Conservation (phyloP, 208 protist genomes). For the Trypanosoma lewisi region DNA sequence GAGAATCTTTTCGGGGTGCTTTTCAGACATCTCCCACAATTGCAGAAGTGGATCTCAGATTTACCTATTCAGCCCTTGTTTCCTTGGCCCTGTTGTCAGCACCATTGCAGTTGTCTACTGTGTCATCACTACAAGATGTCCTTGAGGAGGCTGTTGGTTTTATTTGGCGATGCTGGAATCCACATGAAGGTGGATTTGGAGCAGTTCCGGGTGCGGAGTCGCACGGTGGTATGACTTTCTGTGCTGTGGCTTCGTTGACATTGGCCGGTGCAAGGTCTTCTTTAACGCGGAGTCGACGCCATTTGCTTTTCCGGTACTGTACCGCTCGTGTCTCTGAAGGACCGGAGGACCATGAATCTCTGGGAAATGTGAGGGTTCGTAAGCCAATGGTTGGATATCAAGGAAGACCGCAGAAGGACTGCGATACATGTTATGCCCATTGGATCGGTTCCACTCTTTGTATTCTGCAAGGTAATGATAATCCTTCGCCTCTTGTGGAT, state of each 20-base stretch:
- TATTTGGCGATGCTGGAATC: constrained; percentile 36
- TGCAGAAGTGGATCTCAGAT: constrained; percentile 23
- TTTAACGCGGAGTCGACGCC: constrained; percentile 10
- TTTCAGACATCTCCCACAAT: constrained; percentile 15
- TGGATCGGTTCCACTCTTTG: constrained; percentile 34
- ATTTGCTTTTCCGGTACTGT: constrained; percentile 16
- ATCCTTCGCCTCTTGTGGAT: constrained; percentile 13
- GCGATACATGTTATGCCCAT: constrained; percentile 46
- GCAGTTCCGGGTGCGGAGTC: constrained; percentile 37
- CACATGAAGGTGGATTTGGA: constrained; percentile 62
- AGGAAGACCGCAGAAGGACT: constrained; percentile 35
- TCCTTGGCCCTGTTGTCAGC: constrained; percentile 15
- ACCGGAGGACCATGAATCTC: constrained; percentile 2
- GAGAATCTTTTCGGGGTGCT: constrained; percentile 11
- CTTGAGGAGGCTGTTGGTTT: constrained; percentile 10
- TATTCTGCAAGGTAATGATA: constrained; percentile 10
- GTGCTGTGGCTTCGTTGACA: constrained; percentile 58
- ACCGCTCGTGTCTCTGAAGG: constrained; percentile 8
- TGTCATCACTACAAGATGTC: not conserved
- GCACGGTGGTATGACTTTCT: constrained; percentile 82
- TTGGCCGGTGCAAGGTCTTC: constrained; percentile 26
- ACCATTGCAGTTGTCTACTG: not conserved
- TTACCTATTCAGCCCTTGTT: constrained; percentile 29
- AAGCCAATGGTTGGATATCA: constrained; percentile 23
- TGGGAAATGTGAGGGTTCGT: not conserved